A percentile compares a stretch with the other conserved stretches of the same genome.
Conservation (phyloP, 495 filamentous ascomycete genomes). For the Gamarada debralockiae region DNA sequence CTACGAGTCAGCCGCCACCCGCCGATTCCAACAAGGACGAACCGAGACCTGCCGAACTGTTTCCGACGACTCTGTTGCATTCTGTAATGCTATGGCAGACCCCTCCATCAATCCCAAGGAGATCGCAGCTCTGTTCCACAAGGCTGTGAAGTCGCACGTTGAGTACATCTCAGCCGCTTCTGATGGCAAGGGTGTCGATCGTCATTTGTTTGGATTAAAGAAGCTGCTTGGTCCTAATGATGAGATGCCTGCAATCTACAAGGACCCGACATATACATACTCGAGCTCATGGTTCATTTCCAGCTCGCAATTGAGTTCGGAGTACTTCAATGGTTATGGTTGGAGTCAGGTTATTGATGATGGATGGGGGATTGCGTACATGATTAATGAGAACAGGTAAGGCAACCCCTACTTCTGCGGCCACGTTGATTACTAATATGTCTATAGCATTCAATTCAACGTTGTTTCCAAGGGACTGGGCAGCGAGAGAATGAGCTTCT, state of each 20-base stretch:
- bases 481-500: constrained; percentile 90
- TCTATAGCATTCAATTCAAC: constrained; percentile 87
- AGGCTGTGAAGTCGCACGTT: constrained; percentile 75
- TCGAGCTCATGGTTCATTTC: constrained; percentile 85
- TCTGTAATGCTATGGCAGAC: constrained; percentile 82
- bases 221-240: constrained; percentile 80
- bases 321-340: constrained; percentile 99
- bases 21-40: constrained; percentile 92
- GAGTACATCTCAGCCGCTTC: constrained; percentile 86
- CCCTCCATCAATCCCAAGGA: constrained; percentile 54
- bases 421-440: constrained; percentile 5
- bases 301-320: constrained; percentile 83
- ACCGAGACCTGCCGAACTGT: constrained; percentile 95
- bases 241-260: constrained; percentile 74
- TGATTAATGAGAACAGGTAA: constrained; percentile 95
- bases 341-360: constrained; percentile 98
- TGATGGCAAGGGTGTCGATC: constrained; percentile 91
- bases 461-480: constrained; percentile 92
- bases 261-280: constrained; percentile 84
- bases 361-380: constrained; percentile 97
- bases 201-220: constrained; percentile 96
- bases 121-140: constrained; percentile 69
- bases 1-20: constrained; percentile 93
- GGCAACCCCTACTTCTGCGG: constrained; percentile 30
- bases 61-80: constrained; percentile 87